Conservation (phyloP, 495 filamentous ascomycete species). For the Penicillium coprophilum region DNA sequence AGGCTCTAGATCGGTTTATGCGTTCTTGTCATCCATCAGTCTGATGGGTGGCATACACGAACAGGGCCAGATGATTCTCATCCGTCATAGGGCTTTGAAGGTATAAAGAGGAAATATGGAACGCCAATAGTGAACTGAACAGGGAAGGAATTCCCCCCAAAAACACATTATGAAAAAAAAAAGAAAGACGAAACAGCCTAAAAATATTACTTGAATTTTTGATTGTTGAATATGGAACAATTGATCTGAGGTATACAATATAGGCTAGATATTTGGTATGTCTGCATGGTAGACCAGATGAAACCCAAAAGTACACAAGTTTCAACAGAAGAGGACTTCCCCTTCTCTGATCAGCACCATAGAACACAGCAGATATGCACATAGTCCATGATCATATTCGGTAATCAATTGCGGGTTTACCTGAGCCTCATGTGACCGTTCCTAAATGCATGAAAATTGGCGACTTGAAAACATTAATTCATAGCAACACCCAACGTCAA, state of each 20-base stretch:
- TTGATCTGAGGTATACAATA: not conserved
- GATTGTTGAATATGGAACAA: not conserved
- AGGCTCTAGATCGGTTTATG: not conserved
- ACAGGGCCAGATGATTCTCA: not conserved
- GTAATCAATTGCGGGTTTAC: not conserved
- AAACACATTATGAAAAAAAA: too few species aligned
- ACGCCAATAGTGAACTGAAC: not conserved
- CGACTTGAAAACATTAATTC: conserved; percentile 21
- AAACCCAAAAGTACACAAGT: not conserved
- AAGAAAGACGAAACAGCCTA: not conserved
- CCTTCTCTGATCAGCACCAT: not conserved
- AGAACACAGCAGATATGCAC: not conserved
- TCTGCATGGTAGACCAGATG: not conserved
- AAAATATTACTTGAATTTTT: not conserved
- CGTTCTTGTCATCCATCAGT: not conserved
- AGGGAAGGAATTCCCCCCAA: not conserved
- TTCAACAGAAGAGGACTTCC: not conserved
- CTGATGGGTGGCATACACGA: not conserved
- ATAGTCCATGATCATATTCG: not conserved
- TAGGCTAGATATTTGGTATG: not conserved
- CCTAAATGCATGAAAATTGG: conserved; percentile 1
- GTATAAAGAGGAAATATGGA: not conserved
- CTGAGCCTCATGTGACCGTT: not conserved
- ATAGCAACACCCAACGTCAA: conserved; percentile 7
- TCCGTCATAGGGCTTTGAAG: not conserved